phyloP scores from a whole-genome alignment of 1,139 yeast genomes.

The Scheffersomyces parashehatae region DNA sequence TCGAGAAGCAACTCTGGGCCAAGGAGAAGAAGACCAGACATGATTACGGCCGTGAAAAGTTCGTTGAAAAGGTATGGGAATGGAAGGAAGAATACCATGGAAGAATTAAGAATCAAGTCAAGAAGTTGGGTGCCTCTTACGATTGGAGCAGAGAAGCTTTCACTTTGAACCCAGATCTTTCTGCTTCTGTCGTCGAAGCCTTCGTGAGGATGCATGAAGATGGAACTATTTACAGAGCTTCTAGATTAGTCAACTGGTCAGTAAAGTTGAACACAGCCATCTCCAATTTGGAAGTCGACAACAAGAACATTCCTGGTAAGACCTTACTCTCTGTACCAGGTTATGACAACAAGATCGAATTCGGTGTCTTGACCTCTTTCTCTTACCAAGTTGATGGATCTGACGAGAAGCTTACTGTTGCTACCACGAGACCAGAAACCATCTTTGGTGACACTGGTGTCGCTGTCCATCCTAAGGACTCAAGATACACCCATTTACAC shows the following conservation, averaged over 20 bases:
- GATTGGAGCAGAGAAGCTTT: conserved; percentile 96
- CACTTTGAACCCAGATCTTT: conserved; percentile 79
- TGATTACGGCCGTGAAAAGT: conserved; percentile 91
- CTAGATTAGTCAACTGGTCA: conserved; percentile 95
- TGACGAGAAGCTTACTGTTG: conserved; percentile 88
- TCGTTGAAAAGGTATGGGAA: conserved; percentile 89
- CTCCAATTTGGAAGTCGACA: conserved; percentile 94
- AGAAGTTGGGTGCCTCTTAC: conserved; percentile 91
- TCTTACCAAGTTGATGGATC: conserved; percentile 87
- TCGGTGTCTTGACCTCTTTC: conserved; percentile 93
- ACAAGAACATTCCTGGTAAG: conserved; percentile 82
- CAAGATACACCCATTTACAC: conserved; percentile 89
- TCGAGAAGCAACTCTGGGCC: conserved; percentile 93
- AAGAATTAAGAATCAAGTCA: conserved; percentile 81
- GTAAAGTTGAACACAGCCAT: conserved; percentile 92
- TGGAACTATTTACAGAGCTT: conserved; percentile 92
- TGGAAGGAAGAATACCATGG: conserved; percentile 96
- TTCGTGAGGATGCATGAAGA: conserved; percentile 91
- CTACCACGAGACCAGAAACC: conserved; percentile 99
- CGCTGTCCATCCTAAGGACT: conserved; percentile 95
- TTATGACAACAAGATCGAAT: conserved; percentile 86
- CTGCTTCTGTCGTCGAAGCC: conserved; percentile 85
- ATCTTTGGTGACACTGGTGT: conserved; percentile 97
- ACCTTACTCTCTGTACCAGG: conserved; percentile 85
- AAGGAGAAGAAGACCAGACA: conserved; percentile 88